phyloP scores from a whole-genome alignment of 2,329 filamentous ascomycete genomes.

The Tetracladium maxilliforme region DNA sequence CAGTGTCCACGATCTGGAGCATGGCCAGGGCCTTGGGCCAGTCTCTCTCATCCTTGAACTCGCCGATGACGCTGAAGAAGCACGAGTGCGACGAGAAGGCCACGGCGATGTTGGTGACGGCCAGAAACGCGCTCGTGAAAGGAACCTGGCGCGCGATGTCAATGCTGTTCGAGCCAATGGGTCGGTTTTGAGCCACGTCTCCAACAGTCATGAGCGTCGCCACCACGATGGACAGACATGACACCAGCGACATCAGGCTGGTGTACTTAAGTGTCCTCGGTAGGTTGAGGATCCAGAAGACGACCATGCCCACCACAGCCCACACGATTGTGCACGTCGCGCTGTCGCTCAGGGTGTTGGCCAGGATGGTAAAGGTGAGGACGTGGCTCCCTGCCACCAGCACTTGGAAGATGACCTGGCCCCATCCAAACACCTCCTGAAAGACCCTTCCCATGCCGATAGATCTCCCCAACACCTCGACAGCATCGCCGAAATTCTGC shows the following conservation, averaged over 20 bases:
- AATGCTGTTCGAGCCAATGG: slow-evolving; percentile 16
- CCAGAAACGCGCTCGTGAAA: slow-evolving; percentile 28
- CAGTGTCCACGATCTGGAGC: slow-evolving; percentile 41
- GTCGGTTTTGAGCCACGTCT: slow-evolving; percentile 14
- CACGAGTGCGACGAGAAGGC: slow-evolving; percentile 44
- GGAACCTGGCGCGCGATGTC: slow-evolving; percentile 19
- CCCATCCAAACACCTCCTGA: slow-evolving; percentile 33
- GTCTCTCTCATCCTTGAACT: slow-evolving; percentile 37
- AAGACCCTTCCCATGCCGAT: too few species aligned
- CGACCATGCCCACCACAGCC: slow-evolving; percentile 29
- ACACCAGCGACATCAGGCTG: slow-evolving; percentile 35
- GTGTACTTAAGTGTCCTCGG: slow-evolving; percentile 40
- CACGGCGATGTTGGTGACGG: slow-evolving; percentile 41
- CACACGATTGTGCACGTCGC: slow-evolving; percentile 39
- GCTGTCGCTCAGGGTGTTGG: slow-evolving; percentile 39
- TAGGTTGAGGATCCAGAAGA: slow-evolving; percentile 34
- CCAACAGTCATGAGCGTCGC: slow-evolving; percentile 41
- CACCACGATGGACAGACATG: slow-evolving; percentile 36
- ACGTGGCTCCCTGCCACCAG: slow-evolving; percentile 48
- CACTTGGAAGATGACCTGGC: slow-evolving; percentile 36
- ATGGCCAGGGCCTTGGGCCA: slow-evolving; percentile 42
- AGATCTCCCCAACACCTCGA: slow-evolving; percentile 32
- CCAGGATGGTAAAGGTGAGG: slow-evolving; percentile 40
- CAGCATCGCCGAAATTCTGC: slow-evolving; percentile 40
- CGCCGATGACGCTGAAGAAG: slow-evolving; percentile 43